Evolutionary conservation across 2,329 filamentous ascomycete species (phyloP).

Genomic region (Helicocarpus griseus): DNA sequence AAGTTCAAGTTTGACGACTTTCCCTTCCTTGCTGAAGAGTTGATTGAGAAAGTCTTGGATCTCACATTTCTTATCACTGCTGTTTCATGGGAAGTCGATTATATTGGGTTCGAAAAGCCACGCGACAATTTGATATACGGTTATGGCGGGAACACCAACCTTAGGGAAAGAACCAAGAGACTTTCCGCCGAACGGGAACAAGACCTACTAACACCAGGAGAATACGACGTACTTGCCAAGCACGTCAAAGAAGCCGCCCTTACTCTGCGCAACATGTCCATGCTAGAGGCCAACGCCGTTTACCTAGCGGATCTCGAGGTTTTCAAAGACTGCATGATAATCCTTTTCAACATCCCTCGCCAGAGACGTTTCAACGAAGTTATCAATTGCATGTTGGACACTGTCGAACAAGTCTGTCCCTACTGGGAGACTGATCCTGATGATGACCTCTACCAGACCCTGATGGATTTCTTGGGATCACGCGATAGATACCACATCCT

Average conservation of each 20-base stretch:
- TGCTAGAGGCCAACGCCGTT: conserved; percentile 75
- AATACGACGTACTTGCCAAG: conserved; percentile 58
- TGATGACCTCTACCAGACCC: conserved; percentile 68
- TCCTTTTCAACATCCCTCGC: conserved; percentile 67
- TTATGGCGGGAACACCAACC: conserved; percentile 56
- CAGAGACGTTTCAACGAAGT: conserved; percentile 65
- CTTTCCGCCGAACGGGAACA: too few species aligned
- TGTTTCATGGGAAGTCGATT: conserved; percentile 70
- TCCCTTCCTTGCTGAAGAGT: conserved; percentile 73
- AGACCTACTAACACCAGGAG: too few species aligned
- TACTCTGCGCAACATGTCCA: conserved; percentile 92
- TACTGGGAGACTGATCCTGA: conserved; percentile 62
- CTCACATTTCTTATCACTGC: conserved; percentile 70
- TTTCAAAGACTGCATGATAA: conserved; percentile 71
- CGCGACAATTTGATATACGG: conserved; percentile 52
- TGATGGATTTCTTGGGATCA: conserved; percentile 51
- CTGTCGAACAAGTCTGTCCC: conserved; percentile 80
- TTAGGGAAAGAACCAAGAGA: conserved; percentile 60
- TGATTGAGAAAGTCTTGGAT: conserved; percentile 75
- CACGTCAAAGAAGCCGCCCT: conserved; percentile 78
- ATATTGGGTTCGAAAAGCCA: conserved; percentile 49
- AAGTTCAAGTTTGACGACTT: conserved; percentile 95
- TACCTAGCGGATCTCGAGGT: conserved; percentile 59
- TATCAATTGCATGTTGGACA: conserved; percentile 84
- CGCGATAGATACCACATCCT: conserved; percentile 75